A percentile compares a stretch with the other conserved stretches of the same genome.
Evolutionary conservation across 1,139 yeast species (phyloP).

Genomic region (Suhomyces choctaworum): DNA sequence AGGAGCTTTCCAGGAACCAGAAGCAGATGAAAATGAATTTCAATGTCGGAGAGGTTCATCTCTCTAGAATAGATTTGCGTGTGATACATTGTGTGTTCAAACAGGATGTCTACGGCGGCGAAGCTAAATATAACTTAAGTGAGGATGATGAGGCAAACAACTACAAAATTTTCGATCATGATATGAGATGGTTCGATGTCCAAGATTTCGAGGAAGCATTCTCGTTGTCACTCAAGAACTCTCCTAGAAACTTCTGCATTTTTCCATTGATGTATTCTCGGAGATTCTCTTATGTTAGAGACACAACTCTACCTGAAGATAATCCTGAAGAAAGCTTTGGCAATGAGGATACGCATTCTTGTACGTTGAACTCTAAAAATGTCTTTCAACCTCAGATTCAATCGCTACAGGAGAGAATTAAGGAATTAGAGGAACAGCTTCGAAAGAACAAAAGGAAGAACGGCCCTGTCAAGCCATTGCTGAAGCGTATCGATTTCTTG

Average conservation of each 20-base stretch:
- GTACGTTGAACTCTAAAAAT: slow-evolving; percentile 29
- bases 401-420: slow-evolving; percentile 28
- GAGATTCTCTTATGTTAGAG: slow-evolving; percentile 41
- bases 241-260: slow-evolving; percentile 26
- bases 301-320: slow-evolving; percentile 26
- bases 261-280: slow-evolving; percentile 40
- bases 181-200: slow-evolving; percentile 43
- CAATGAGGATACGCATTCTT: slow-evolving; percentile 33
- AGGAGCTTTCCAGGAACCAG: slow-evolving; percentile 30
- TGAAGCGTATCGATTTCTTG: slow-evolving; percentile 26
- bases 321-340: slow-evolving; percentile 23
- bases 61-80: slow-evolving; percentile 44
- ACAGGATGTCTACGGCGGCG: slow-evolving; percentile 27
- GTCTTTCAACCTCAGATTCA: slow-evolving; percentile 33
- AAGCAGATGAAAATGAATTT: slow-evolving; percentile 46
- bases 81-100: slow-evolving; percentile 33
- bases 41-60: slow-evolving; percentile 44
- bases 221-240: slow-evolving; percentile 26
- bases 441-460: slow-evolving; percentile 17
- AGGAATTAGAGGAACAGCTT: slow-evolving; percentile 28
- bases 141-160: slow-evolving; percentile 13
- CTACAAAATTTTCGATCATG: slow-evolving; percentile 35
- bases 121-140: slow-evolving; percentile 3
- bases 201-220: slow-evolving; percentile 46
- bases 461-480: slow-evolving; percentile 14